Evolutionary conservation across 768 basidiomycete species (phyloP).

Genomic region (Lactarius indigo): DNA sequence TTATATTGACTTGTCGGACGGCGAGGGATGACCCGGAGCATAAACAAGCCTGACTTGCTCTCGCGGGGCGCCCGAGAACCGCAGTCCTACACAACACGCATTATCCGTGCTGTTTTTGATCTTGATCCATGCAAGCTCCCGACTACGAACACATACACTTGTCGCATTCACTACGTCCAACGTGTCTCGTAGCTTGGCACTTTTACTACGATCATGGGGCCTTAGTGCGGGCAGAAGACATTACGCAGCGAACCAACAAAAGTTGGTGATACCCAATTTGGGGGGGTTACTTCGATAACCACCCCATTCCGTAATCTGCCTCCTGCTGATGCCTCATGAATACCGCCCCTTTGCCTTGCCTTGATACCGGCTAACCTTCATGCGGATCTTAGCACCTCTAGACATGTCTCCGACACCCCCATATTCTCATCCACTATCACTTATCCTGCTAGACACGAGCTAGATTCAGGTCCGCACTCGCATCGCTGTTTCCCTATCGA

Average conservation of each 20-base stretch:
- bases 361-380: not conserved
- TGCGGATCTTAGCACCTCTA: not conserved
- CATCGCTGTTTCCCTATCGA: not conserved
- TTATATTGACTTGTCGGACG: too few species aligned
- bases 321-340: conserved; percentile 7
- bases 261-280: not conserved
- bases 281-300: not conserved
- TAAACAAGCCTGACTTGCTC: not conserved
- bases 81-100: conserved; percentile 6
- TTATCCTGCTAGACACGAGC: not conserved
- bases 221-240: not conserved
- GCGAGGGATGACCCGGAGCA: not conserved
- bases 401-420: not conserved
- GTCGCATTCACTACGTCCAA: not conserved
- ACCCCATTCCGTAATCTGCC: conserved; percentile 5
- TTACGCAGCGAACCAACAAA: not conserved
- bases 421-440: not conserved
- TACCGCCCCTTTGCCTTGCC: conserved; percentile 13
- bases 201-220: not conserved
- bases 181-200: not conserved
- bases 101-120: conserved; percentile 1
- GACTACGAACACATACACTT: not conserved
- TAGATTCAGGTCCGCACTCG: not conserved
- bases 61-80: not conserved
- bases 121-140: not conserved